Base-by-base conservation (phyloP, 106 monocot species). In the Platanthera zijinensis region DNA sequence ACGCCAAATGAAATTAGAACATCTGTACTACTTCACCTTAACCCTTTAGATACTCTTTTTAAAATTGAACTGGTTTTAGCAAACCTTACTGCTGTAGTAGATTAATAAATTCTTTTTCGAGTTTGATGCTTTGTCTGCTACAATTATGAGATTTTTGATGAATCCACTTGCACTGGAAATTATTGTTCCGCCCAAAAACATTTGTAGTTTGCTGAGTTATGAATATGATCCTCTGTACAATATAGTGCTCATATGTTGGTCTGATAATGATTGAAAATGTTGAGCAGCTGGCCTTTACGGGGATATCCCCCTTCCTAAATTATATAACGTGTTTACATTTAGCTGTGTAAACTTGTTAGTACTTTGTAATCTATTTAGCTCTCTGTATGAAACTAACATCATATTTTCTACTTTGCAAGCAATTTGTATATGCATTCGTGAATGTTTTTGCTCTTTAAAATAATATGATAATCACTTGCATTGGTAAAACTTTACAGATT, bases 401-500 rank as follows among this genome's bases (percentile, higher is more conserved):
- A 18, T n/a, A 71, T 71, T 49, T 14, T 49, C 49, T 71, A 71
- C 6, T 9, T n/a, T 71, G 47, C 48, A n/a, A 17, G n/a, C 0
- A 71, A 71, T 17, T 71, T 68, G 8, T 39, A 11, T 12, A 11
- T 68, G 47, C 22, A 72, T 50, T 50, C 48, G 48, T 71, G 47
- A 72, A 50, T 72, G 22, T 51, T 21, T 72, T 51, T 21, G 51
- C 51, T 17, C 51, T 50, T 18, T 18, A 10, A 72, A 10, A 72
- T 70, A 22, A 51, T 72, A 18, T 72, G 21, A 21, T 72, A 72
- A 72, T 21, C n/a, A 5, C 72, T 51, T 21, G 46, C 9, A 70
- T 39, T 75, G 14, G 25, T 73, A 6, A 10, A 56, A 15, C 28
- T 48, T 76, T 70, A 70, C 79, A 96, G 96, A 96, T 96, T 81